These are phyloP conservation scores for Nakazawaea ishiwadae DNA, from an alignment of 805 yeast species.

Conservation along the genomic window DNA sequence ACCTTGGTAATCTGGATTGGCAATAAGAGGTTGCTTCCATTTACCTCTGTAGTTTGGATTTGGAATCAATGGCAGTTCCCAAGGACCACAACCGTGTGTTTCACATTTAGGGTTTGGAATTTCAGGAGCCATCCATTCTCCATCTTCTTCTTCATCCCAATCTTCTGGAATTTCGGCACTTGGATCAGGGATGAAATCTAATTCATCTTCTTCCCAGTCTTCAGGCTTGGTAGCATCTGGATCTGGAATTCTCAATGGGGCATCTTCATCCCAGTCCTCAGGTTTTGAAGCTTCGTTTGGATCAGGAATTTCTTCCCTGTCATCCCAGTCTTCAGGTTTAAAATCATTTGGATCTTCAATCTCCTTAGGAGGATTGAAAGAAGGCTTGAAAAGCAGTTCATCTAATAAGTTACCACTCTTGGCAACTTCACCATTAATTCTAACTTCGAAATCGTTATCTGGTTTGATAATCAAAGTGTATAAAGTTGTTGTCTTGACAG, in stretches of 20 bases:
- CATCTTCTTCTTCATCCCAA: constrained; percentile 92
- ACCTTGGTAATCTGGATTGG: constrained; percentile 77
- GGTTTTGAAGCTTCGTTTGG: constrained; percentile 64
- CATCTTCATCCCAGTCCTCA: constrained; percentile 77
- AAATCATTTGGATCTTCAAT: constrained; percentile 51
- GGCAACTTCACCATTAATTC: constrained; percentile 74
- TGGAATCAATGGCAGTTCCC: constrained; percentile 62
- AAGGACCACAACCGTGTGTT: constrained; percentile 72
- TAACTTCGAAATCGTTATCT: constrained; percentile 67
- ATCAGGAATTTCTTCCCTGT: constrained; percentile 60
- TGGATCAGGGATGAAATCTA: constrained; percentile 62
- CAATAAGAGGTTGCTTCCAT: constrained; percentile 66
- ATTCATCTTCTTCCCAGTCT: constrained; percentile 71
- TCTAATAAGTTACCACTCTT: constrained; percentile 65
- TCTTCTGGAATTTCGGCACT: constrained; percentile 60
- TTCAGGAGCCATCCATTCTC: constrained; percentile 72
- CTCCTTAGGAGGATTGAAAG: constrained; percentile 61
- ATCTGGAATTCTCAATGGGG: constrained; percentile 61
- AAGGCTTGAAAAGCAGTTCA: constrained; percentile 54
- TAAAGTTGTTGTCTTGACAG: constrained; percentile 53
- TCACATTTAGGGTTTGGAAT: constrained; percentile 73
- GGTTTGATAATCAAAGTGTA: constrained; percentile 74
- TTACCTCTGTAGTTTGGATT: constrained; percentile 75
- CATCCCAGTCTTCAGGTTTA: constrained; percentile 86
- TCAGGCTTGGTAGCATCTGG: constrained; percentile 65